Evolutionary conservation across 805 yeast species (phyloP), one percentile per base, ranked within the genome.

Genomic region (Ogataea glucozyma): DNA sequence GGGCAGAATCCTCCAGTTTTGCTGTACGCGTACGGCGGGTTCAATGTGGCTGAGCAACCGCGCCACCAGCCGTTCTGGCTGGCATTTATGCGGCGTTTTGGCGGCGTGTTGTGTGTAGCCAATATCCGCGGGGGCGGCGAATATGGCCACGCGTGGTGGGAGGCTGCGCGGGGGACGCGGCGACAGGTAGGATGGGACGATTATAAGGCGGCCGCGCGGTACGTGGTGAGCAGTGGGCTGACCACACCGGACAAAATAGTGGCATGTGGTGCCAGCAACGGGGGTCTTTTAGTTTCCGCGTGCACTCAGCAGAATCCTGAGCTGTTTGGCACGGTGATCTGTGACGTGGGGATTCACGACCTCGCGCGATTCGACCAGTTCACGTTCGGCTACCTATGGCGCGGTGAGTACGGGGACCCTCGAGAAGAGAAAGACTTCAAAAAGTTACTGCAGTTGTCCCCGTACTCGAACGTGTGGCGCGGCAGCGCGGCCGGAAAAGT

Each of bases 261-360:
- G 4, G 45, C 45, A 13, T 36, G 36, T 18, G 45, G 45, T 5
- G 26, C 29, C 23, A 41, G 45, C 21, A 41, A 41, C 22, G 45
- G 45, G 3, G 45, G 45, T 2, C 26, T 41, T 6, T 36, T 41
- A 14, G 45, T 41, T 3, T 41, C 45, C 9, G 45, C 36, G 9
- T 37, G 42, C 13, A 21, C 46, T 3, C 35, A 26, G 33, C 46
- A 42, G 27, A 42, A 24, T 23, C 46, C 46, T 3, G 46, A 42
- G 32, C 38, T 42, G 3, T 42, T 42, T 23, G 46, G 46, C 3
- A 27, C 41, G 16, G 46, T 42, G 12, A 38, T 42, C 24, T 26
- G 46, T 17, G 46, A 42, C 19, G 46, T 42, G 6, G 46, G 46
- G n/a, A 42, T 42, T n/a, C 46, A 42, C 18, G 46, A 42, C 20